Conservation (phyloP, 2,329 filamentous ascomycete species). For the Ceratocystis huliohia region DNA sequence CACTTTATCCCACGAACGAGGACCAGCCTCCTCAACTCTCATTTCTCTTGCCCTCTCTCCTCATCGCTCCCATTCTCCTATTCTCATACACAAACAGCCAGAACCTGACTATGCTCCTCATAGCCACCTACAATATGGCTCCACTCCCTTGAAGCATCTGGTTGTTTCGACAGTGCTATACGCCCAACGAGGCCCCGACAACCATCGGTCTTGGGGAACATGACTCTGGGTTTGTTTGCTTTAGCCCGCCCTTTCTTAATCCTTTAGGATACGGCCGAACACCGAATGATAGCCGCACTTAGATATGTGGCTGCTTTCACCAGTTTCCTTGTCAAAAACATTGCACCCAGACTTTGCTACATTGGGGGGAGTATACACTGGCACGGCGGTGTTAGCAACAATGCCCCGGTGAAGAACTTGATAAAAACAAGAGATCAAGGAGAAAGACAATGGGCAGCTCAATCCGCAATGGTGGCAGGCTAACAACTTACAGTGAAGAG, state of each 20-base stretch:
- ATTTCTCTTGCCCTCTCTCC: constrained; percentile 12
- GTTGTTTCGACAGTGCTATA: neutral
- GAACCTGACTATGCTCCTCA: too few relatives aligned
- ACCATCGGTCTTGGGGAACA: neutral
- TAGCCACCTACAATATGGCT: too few relatives aligned
- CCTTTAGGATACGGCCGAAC: constrained; percentile 39
- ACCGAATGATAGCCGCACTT: constrained; percentile 61
- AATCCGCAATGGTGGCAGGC: neutral
- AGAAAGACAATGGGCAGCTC: neutral
- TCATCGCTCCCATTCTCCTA: neutral
- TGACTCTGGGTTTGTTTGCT: too few relatives aligned
- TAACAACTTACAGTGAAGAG: constrained; percentile 52
- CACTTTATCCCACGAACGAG: constrained; percentile 13
- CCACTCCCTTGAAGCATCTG: neutral
- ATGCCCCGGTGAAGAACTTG: neutral
- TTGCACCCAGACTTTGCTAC: constrained; percentile 71
- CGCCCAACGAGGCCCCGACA: neutral
- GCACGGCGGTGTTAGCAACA: constrained; percentile 20
- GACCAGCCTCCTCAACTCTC: neutral
- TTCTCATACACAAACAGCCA: neutral
- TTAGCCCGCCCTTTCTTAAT: constrained; percentile 24
- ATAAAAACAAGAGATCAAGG: neutral
- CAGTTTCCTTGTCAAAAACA: constrained; percentile 66
- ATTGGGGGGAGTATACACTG: constrained; percentile 78
- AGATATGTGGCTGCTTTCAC: constrained; percentile 56